Percentiles rank a stretch among this genome's conserved stretches.
phyloP scores from a whole-genome alignment of 208 protist species.

The Trypanosoma brucei region DNA sequence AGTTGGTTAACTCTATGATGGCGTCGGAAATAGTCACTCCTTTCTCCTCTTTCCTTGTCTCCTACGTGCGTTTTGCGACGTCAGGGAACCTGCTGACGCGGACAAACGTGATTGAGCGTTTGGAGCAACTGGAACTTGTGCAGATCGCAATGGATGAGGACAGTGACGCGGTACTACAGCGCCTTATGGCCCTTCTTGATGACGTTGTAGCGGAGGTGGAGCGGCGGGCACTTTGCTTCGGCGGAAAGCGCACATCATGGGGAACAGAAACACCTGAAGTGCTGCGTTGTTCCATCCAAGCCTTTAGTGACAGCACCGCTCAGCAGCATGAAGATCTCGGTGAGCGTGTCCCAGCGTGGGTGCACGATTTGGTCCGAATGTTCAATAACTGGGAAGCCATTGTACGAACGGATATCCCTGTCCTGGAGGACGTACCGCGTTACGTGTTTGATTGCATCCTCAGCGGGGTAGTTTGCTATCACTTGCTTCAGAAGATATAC shows the following conservation, averaged over 20 bases:
- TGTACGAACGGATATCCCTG: conserved; percentile 72
- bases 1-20: conserved; percentile 47
- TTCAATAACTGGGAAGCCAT: conserved; percentile 87
- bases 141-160: conserved; percentile 59
- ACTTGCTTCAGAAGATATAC: conserved; percentile 66
- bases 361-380: conserved; percentile 76
- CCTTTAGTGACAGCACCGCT: conserved; percentile 43
- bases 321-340: conserved; percentile 20
- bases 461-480: conserved; percentile 55
- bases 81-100: conserved; percentile 57
- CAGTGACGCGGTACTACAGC: conserved; percentile 41
- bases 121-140: conserved; percentile 59
- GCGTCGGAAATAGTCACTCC: conserved; percentile 68
- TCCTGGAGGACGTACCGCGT: conserved; percentile 70
- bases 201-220: conserved; percentile 60
- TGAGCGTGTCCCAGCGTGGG: conserved; percentile 59
- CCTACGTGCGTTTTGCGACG: conserved; percentile 62
- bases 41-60: conserved; percentile 72
- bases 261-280: conserved; percentile 55
- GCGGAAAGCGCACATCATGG: conserved; percentile 34
- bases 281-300: conserved; percentile 37
- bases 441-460: conserved; percentile 84
- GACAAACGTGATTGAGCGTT: conserved; percentile 56
- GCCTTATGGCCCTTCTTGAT: conserved; percentile 72
- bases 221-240: conserved; percentile 34